Evolutionary conservation across 2,329 filamentous ascomycete genomes (phyloP), one percentile per base, ranked within the genome.

Genomic region (Neonectria sp.): DNA sequence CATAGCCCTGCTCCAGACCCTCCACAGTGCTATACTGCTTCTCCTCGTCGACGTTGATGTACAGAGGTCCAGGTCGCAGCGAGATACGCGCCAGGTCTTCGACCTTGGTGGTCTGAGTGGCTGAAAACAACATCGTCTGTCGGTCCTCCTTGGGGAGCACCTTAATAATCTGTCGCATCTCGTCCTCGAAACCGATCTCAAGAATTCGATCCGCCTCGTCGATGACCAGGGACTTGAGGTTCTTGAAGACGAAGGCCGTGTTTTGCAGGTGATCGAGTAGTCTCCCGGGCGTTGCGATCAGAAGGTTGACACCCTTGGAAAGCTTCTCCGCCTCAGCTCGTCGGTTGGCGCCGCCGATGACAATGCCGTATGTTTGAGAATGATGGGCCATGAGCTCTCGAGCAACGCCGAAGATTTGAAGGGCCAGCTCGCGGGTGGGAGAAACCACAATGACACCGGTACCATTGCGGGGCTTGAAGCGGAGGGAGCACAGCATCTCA

Each of bases 111-210:
- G 96, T 99, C 82, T 98, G 96, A 5, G 96, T 99, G 15, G 96
- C 96, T 15, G 95, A 98, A 86, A 99, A 99, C n/a, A 99, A 89
- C 92, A 97, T 96, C 0, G 95, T 98, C 82, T 98, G 95, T 67
- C 96, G 87, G 72, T 95, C 90, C 65, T 97, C 91, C 73, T 92
- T 92, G 53, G 95, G 94, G 21, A 98, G 85, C 62, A 98, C 96
- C 86, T 97, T 97, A 81, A 98, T 92, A 74, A 99, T 97, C 80
- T 97, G 92, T 71, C 94, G 89, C 93, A 99, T 97, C 84, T 99
- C 96, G 78, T 98, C 96, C 82, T 99, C 96, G 86, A 99, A 99
- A 75, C 96, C 95, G 69, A 98, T 94, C 83, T 99, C 96, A 51
- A 99, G 85, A 70, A 99, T 98, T 55, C 96, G 92, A 80, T 99